Conservation (phyloP, 805 yeast genomes). For the Candida jianshihensis region DNA sequence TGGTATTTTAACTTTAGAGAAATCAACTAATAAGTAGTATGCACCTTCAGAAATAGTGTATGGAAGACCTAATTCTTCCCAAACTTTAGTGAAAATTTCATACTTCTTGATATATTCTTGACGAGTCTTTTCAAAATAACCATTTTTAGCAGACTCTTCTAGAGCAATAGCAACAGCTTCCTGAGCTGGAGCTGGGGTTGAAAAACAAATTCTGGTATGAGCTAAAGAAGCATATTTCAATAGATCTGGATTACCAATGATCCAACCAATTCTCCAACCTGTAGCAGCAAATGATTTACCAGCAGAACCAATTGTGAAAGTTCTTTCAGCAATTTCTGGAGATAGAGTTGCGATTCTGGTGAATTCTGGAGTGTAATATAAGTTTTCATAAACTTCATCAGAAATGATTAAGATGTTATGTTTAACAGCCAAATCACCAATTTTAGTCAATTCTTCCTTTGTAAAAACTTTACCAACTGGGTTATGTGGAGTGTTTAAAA, state of each 20-base stretch:
- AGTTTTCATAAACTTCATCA: conserved; percentile 93
- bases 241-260: conserved; percentile 79
- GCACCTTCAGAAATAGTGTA: conserved; percentile 93
- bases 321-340: conserved; percentile 71
- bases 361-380: conserved; percentile 62
- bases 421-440: conserved; percentile 80
- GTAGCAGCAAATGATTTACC: conserved; percentile 99
- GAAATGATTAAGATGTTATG: conserved; percentile 77
- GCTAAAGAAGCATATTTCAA: conserved; percentile 80
- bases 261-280: conserved; percentile 98
- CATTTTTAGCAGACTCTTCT: conserved; percentile 47
- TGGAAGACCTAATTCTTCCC: conserved; percentile 83
- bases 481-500: conserved; percentile 91
- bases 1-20: conserved; percentile 77
- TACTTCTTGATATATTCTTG: conserved; percentile 65
- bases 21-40: conserved; percentile 84
- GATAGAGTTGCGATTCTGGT: conserved; percentile 79
- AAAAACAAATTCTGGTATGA: conserved; percentile 90
- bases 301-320: conserved; percentile 92
- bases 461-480: conserved; percentile 91
- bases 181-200: conserved; percentile 87
- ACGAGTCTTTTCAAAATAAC: conserved; percentile 68
- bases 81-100: conserved; percentile 62
- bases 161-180: conserved; percentile 85
- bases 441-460: conserved; percentile 59